These are phyloP conservation scores for Parachaetomium inaequale DNA, from an alignment of 495 filamentous ascomycete species.

Conservation along the genomic window DNA sequence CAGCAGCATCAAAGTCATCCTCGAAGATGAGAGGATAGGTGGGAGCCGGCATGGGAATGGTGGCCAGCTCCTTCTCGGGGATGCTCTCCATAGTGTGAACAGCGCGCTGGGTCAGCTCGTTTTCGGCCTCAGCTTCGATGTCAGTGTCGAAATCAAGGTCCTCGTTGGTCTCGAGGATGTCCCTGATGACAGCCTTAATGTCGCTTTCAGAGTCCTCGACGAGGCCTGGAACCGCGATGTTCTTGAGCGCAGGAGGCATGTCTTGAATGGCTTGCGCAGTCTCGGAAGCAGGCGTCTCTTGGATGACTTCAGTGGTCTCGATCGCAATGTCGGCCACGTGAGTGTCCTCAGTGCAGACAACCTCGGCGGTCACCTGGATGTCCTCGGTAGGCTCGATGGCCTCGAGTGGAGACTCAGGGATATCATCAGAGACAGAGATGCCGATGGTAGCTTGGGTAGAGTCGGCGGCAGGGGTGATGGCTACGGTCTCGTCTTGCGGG, in stretches of 20 bases:
- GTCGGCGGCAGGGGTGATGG: not conserved
- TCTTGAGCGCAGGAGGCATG: not conserved
- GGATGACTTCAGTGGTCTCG: not conserved
- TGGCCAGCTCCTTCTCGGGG: not conserved
- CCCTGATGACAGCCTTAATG: not conserved
- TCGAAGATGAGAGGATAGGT: conserved; percentile 7
- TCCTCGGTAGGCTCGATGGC: not conserved
- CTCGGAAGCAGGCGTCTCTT: not conserved
- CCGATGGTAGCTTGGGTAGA: too few relatives aligned
- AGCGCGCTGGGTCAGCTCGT: not conserved
- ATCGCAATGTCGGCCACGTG: too few relatives aligned
- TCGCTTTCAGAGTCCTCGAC: not conserved
- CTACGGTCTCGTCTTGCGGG: not conserved
- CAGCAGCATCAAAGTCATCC: conserved; percentile 17
- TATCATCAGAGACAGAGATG: not conserved
- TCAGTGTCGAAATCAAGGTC: not conserved
- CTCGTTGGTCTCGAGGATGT: not conserved
- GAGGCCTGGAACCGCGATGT: not conserved
- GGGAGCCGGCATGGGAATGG: not conserved
- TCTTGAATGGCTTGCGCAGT: not conserved
- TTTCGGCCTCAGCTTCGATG: not conserved
- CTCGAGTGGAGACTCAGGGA: too few relatives aligned
- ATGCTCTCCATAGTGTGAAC: not conserved
- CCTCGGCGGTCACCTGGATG: not conserved
- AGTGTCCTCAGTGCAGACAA: not conserved